phyloP scores from a whole-genome alignment of 768 basidiomycete species.

The Pleurotus platypus region DNA sequence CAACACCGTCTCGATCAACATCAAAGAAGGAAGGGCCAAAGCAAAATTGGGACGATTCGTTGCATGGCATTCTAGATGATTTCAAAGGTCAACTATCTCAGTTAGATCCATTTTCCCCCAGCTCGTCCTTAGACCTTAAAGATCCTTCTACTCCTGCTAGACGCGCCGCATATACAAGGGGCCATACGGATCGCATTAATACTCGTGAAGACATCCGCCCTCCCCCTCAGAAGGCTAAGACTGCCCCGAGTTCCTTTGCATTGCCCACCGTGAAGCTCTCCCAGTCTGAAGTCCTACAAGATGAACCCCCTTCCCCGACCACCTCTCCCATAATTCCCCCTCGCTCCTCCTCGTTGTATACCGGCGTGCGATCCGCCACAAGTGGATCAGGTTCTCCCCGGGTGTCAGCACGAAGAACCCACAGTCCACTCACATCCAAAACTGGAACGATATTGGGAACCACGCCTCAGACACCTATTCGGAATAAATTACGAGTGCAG shows the following conservation, averaged over 20 bases:
- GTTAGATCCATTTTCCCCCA: slow-evolving; percentile 49
- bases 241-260: slow-evolving; percentile 9
- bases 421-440: slow-evolving; percentile 41
- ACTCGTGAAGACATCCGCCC: slow-evolving; percentile 17
- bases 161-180: slow-evolving; percentile 30
- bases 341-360: slow-evolving; percentile 47
- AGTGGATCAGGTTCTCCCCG: slow-evolving; percentile 29
- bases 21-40: slow-evolving; percentile 14
- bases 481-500: slow-evolving; percentile 49
- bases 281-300: slow-evolving; percentile 22
- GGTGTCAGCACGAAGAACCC: slow-evolving; percentile 28
- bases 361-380: slow-evolving; percentile 26
- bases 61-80: slow-evolving; percentile 65
- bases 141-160: slow-evolving; percentile 62
- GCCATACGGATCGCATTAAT: slow-evolving; percentile 28
- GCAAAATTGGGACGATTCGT: slow-evolving; percentile 29
- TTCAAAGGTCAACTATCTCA: slow-evolving; percentile 72
- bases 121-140: slow-evolving; percentile 53
- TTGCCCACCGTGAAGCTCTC: slow-evolving; percentile 27
- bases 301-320: slow-evolving; percentile 13
- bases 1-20: slow-evolving; percentile 22
- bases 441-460: slow-evolving; percentile 27
- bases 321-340: slow-evolving; percentile 39
- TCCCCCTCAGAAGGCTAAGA: slow-evolving; percentile 18
- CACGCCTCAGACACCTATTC: slow-evolving; percentile 11